These are phyloP conservation scores for Salinomyces thailandicus DNA, from an alignment of 2,329 filamentous ascomycete species.

Conservation along the genomic window DNA sequence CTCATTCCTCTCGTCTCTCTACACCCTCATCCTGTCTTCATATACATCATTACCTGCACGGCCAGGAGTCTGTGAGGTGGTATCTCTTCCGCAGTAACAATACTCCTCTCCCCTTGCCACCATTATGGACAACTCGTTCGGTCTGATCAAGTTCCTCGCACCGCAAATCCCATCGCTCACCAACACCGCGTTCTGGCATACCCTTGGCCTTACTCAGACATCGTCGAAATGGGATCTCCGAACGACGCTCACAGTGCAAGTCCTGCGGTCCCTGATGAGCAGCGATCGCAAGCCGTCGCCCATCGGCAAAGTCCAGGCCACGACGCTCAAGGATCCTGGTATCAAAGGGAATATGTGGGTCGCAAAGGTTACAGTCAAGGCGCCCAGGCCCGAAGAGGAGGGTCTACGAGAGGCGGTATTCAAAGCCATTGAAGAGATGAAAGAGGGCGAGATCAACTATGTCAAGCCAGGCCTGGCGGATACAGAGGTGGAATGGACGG, in stretches of 20 bases:
- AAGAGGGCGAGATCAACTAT: conserved; percentile 30
- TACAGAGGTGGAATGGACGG: conserved; percentile 67
- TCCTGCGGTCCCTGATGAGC: conserved; percentile 57
- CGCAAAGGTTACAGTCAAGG: conserved; percentile 54
- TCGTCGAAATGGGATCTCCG: conserved; percentile 68
- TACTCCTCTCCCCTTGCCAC: no score
- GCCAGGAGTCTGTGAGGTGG: no score
- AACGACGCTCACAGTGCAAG: conserved; percentile 59
- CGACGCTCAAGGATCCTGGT: conserved; percentile 52
- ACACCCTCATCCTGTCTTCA: no score
- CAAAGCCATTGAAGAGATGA: conserved; percentile 47
- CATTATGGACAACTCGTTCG: not conserved
- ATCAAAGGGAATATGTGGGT: conserved; percentile 78
- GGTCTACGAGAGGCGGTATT: conserved; percentile 46
- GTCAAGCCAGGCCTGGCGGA: conserved; percentile 43
- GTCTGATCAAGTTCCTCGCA: conserved; percentile 32
- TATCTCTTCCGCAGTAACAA: no score
- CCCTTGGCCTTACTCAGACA: conserved; percentile 57
- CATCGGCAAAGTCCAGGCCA: conserved; percentile 52
- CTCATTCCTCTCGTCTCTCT: no score
- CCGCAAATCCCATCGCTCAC: conserved; percentile 51
- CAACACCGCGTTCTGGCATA: conserved; percentile 52
- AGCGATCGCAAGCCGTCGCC: conserved; percentile 34
- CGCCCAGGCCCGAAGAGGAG: conserved; percentile 42
- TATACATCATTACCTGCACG: no score